These are phyloP conservation scores for Marasmius oreades DNA, from an alignment of 1,284 basidiomycete genomes.

Conservation along the genomic window DNA sequence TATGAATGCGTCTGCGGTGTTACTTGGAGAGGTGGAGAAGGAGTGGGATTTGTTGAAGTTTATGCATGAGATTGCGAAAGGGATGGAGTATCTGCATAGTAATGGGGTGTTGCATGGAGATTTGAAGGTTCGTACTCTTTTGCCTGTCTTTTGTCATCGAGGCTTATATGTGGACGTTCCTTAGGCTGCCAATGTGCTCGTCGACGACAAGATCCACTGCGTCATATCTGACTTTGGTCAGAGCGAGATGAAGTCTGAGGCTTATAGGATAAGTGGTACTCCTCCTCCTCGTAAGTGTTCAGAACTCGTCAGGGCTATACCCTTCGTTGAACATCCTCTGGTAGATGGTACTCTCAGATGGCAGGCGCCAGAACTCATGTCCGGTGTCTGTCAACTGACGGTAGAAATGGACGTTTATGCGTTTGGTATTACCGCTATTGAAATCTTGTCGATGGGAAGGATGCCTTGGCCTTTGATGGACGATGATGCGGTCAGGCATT, in stretches of 20 bases:
- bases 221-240: constrained; percentile 79
- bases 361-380: constrained; percentile 72
- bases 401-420: constrained; percentile 67
- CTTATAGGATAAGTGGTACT: constrained; percentile 52
- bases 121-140: constrained; percentile 48
- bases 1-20: background rate
- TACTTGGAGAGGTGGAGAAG: constrained; percentile 20
- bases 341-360: constrained; percentile 62
- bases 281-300: constrained; percentile 47
- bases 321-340: constrained; percentile 8
- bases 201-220: constrained; percentile 62
- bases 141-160: background rate
- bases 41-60: constrained; percentile 49
- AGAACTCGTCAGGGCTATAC: constrained; percentile 3
- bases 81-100: constrained; percentile 73
- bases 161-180: background rate
- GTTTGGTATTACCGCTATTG: constrained; percentile 68
- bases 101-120: constrained; percentile 70
- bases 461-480: constrained; percentile 60
- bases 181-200: constrained; percentile 71
- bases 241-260: constrained; percentile 72
- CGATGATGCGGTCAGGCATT: constrained; percentile 54
- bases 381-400: constrained; percentile 47
- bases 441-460: constrained; percentile 61
- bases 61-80: constrained; percentile 69